Evolutionary conservation across 768 basidiomycete genomes (phyloP).

Genomic region (Thelephora ganbajun): DNA sequence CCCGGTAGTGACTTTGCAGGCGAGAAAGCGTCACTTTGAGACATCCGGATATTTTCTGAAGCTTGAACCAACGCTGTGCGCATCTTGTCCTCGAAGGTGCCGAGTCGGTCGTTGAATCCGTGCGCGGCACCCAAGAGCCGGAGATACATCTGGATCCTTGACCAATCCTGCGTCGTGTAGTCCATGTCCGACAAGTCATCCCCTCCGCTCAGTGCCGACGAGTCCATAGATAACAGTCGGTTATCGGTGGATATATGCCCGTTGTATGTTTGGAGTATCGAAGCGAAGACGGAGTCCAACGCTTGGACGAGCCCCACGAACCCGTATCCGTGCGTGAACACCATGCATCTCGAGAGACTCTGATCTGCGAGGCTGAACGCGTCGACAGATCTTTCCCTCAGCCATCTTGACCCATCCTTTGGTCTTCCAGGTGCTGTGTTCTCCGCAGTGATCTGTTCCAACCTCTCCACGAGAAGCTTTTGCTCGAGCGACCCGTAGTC

Average conservation of each 20-base stretch:
- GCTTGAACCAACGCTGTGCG: slow-evolving; percentile 43
- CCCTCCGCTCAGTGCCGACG: neutral
- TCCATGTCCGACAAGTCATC: slow-evolving; percentile 66
- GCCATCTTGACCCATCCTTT: slow-evolving; percentile 41
- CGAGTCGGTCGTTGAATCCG: slow-evolving; percentile 53
- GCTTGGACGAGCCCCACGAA: slow-evolving; percentile 58
- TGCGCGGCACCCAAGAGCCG: slow-evolving; percentile 77
- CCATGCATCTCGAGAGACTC: slow-evolving; percentile 55
- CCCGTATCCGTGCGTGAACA: slow-evolving; percentile 87
- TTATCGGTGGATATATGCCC: slow-evolving; percentile 23
- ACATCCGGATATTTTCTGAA: slow-evolving; percentile 42
- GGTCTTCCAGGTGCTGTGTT: slow-evolving; percentile 24
- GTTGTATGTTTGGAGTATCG: slow-evolving; percentile 57
- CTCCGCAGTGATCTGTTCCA: slow-evolving; percentile 34
- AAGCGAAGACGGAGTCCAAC: slow-evolving; percentile 54
- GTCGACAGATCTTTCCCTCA: slow-evolving; percentile 65
- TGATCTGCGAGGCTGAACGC: slow-evolving; percentile 72
- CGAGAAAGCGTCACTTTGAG: slow-evolving; percentile 37
- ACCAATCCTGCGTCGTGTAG: slow-evolving; percentile 85
- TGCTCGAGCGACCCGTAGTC: slow-evolving; percentile 75
- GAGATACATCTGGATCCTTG: slow-evolving; percentile 66
- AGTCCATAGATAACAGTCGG: neutral
- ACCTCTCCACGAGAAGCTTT: slow-evolving; percentile 44
- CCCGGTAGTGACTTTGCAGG: slow-evolving; percentile 34
- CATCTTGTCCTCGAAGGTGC: slow-evolving; percentile 57